Base-by-base conservation (phyloP, 768 basidiomycete species). In the Russula abietina region DNA sequence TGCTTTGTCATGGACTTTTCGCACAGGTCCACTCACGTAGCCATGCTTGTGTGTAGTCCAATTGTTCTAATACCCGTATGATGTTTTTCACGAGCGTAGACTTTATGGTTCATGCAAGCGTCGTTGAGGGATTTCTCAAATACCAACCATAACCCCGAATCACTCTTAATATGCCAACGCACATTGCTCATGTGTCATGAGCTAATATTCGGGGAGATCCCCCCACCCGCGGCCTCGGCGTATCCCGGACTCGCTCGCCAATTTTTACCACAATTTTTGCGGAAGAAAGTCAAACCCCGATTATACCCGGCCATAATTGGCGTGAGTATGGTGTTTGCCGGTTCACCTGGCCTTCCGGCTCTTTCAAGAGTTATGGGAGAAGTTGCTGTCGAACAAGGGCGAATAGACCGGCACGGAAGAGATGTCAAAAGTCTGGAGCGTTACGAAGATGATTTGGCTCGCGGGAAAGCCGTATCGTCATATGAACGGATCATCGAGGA, bases 41-140 rank as follows among this genome's bases (percentile, higher is more conserved):
- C 94, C 59, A 89, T 99, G 83, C 83, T 95, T 65, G 96, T 97
- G 70, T 75, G 95, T 85, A 62, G 48, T 48, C 32, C 52, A 45
- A 39, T 68, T 57, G 55, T 58, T 64, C 62, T 61, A 57, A 71
- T 66, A 52, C 39, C 64, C 49, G 22, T 33, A 66, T 65, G 58
- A 58, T 45, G 48, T 63, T 57, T 59, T 26, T 24, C 57, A 54
- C 59, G 49, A 49, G 45, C 57, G 67, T 59, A 95, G 93, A 98
- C 97, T 0, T 76, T 99, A 50, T 98, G 96, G 94, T 97, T 95
- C 75, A 95, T 98, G 89, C 97, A 98, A 82, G 92, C 96, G 17
- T 86, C 90, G 30, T 79, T 99, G 22, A 84, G 83, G 61, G 97
- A 99, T 73, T 79, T 98, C 9, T 81, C 87, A 0, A 69, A 74